Evolutionary conservation across 768 basidiomycete genomes (phyloP).

Genomic region (Pisolithus orientalis): DNA sequence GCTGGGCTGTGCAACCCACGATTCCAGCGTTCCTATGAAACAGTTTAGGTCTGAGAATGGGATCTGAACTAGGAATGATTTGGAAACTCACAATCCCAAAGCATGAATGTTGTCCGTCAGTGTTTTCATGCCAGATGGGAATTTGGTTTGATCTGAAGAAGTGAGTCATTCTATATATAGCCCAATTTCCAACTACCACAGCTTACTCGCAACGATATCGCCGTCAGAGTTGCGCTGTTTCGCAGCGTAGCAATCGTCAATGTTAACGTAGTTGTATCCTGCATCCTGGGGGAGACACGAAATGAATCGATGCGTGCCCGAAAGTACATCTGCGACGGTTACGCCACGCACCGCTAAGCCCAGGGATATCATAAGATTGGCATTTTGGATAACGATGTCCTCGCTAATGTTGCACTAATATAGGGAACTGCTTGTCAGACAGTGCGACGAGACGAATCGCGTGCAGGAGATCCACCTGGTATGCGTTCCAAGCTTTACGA

Average conservation of each 20-base stretch:
- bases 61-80: background rate
- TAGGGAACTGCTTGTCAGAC: background rate
- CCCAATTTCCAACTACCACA: background rate
- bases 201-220: slow-evolving; percentile 49
- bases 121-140: slow-evolving; percentile 52
- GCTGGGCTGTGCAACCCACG: slow-evolving; percentile 29
- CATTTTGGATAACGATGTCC: slow-evolving; percentile 43
- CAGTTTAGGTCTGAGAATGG: background rate
- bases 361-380: slow-evolving; percentile 43
- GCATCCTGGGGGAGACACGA: slow-evolving; percentile 33
- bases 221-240: slow-evolving; percentile 45
- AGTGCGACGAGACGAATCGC: background rate
- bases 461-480: slow-evolving; percentile 37
- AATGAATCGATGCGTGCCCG: background rate
- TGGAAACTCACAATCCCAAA: slow-evolving; percentile 45
- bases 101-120: slow-evolving; percentile 50
- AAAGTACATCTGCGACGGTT: background rate
- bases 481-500: slow-evolving; percentile 59
- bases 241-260: slow-evolving; percentile 64
- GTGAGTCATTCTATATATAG: background rate
- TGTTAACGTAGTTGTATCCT: slow-evolving; percentile 53
- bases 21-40: slow-evolving; percentile 52
- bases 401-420: slow-evolving; percentile 55
- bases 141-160: slow-evolving; percentile 38
- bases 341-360: slow-evolving; percentile 39